Conservation (phyloP, 371 early-diverging fungal genomes). For the Mortierella sp. region DNA sequence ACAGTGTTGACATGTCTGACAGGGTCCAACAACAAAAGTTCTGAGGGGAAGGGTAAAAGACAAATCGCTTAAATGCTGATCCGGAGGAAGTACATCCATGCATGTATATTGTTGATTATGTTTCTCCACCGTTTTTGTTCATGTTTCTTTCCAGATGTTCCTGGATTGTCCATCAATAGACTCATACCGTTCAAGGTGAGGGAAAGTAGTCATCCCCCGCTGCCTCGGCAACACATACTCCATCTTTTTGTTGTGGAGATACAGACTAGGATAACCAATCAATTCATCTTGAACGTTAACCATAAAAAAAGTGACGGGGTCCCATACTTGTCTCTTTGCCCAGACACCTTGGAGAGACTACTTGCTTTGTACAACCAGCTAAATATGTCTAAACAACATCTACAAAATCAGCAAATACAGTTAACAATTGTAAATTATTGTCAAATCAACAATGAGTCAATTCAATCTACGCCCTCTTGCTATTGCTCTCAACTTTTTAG, state of each 20-base stretch:
- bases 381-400: neutral
- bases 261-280: too few relatives aligned
- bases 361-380: neutral
- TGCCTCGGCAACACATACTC: neutral
- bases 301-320: neutral
- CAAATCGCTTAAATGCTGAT: too few relatives aligned
- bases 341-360: neutral
- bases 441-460: neutral
- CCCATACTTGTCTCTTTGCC: neutral
- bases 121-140: conserved; percentile 5
- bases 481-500: too few relatives aligned
- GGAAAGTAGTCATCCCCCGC: neutral
- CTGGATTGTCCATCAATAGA: neutral
- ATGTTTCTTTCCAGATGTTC: neutral
- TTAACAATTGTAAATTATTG: too few relatives aligned
- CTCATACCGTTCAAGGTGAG: neutral
- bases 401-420: neutral
- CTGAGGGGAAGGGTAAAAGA: too few relatives aligned
- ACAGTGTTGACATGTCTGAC: too few relatives aligned
- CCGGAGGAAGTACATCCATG: neutral
- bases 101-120: neutral
- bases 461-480: conserved; percentile 1
- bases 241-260: too few relatives aligned
- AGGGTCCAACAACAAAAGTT: too few relatives aligned
- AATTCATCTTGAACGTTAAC: neutral